Base-by-base conservation (phyloP, 331 rosid genomes). In the Pyracantha coccinea region DNA sequence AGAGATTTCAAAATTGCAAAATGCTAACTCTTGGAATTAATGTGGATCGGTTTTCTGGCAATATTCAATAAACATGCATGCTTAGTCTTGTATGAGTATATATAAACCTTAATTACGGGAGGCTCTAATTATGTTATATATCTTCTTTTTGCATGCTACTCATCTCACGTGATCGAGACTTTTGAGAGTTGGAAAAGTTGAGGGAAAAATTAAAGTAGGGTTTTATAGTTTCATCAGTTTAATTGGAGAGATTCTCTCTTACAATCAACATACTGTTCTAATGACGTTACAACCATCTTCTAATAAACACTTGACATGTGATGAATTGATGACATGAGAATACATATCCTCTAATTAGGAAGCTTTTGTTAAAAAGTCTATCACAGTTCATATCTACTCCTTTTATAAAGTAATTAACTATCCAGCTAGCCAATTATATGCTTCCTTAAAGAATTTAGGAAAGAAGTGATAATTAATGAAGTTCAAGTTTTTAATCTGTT, bases 401-500 rank as follows among this genome's bases (percentile, higher is more conserved):
- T 60, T 60, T 19, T 60, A 41, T 41, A 41, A 11, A 41, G 47
- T 60, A 14, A 60, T 28, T 28, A 62, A 62, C 41, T 62, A 62
- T 62, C 7, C 41, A 28, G 41, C 14, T 62, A 7, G 67, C 13
- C 67, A 25, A 25, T 60, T 62, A 29, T 61, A 63, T 65, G 69
- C 27, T 8, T 19, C 47, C 69, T 32, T 4, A 54, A 71, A 33
- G 55, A 58, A 24, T 32, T 72, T 8, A 55, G 33, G 55, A 70
- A 41, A 41, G 47, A 52, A 13, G 41, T 17, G 57, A 58, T 72
- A 21, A 72, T 72, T 57, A 21, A 72, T 72, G 55, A 58, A 58
- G 67, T 33, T 72, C 67, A 72, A 57, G 19, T 72, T 58, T 72
- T 33, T 71, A 45, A 55, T 71, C 33, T 59, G 76, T 24, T 24